phyloP scores from a whole-genome alignment of 2,329 filamentous ascomycete species.

The Hypocrella siamensis region DNA sequence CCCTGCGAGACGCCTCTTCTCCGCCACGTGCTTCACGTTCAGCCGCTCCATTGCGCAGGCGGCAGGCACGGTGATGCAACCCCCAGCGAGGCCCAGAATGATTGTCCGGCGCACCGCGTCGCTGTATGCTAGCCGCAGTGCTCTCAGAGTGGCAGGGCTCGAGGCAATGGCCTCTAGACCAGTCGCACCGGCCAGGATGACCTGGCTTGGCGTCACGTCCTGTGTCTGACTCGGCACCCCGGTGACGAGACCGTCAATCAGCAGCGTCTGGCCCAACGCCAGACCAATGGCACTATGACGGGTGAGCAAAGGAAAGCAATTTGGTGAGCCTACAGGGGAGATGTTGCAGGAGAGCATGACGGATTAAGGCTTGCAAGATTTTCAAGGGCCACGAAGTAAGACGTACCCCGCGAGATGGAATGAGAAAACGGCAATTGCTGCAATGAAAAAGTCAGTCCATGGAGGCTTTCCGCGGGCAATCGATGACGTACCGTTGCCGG shows the following conservation, averaged over 20 bases:
- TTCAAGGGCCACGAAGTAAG: not conserved
- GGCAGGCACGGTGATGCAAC: slow-evolving; percentile 2
- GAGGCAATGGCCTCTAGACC: not conserved
- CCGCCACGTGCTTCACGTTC: not conserved
- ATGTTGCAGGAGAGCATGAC: not conserved
- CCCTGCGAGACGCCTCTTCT: not conserved
- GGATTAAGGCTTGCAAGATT: not conserved
- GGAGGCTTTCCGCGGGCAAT: not conserved
- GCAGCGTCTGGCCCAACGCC: not conserved
- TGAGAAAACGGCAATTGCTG: not conserved
- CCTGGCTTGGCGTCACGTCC: not conserved
- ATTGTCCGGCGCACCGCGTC: not conserved
- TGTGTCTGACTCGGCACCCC: not conserved
- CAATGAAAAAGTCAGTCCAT: not conserved
- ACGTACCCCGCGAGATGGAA: not conserved
- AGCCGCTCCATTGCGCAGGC: not conserved
- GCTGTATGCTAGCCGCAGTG: not conserved
- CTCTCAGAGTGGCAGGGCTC: not conserved
- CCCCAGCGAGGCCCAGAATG: not conserved
- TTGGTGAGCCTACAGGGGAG: no score
- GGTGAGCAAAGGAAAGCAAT: not conserved
- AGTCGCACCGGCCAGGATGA: not conserved
- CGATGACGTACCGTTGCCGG: not conserved
- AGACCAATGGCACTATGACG: not conserved
- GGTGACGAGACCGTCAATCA: not conserved